Evolutionary conservation across 129 eudicot genomes (phyloP).

Genomic region (Flaveria brownii): DNA sequence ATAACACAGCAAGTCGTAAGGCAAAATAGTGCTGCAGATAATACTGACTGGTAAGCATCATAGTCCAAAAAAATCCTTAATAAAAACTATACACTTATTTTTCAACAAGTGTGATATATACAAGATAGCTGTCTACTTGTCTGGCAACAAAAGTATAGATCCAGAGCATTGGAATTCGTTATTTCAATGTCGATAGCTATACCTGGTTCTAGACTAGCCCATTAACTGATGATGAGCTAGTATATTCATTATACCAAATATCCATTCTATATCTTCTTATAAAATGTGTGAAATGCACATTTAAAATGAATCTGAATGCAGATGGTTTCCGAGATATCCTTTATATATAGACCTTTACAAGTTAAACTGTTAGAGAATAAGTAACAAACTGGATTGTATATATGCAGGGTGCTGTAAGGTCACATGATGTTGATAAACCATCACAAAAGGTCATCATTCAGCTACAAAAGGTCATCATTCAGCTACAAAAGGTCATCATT

Average conservation of each 20-base stretch:
- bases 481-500: neutral
- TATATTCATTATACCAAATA: neutral
- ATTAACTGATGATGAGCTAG: conserved; percentile 1
- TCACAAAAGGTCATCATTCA: too few species aligned
- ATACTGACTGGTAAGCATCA: conserved; percentile 26
- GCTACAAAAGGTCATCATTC: neutral
- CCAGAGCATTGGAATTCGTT: neutral
- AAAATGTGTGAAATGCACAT: neutral
- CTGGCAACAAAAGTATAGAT: neutral
- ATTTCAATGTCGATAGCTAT: neutral
- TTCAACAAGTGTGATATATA: neutral
- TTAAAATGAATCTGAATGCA: neutral
- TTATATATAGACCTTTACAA: neutral
- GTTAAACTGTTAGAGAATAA: neutral
- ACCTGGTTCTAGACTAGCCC: neutral
- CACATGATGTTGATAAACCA: neutral
- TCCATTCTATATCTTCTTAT: neutral
- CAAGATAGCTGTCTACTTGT: neutral
- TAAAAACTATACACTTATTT: neutral
- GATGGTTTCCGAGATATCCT: neutral
- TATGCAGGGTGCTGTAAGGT: neutral
- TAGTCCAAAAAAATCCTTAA: neutral
- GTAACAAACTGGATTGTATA: neutral
- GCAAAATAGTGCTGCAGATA: conserved; percentile 27
- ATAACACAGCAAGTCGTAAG: conserved; percentile 15